phyloP scores from a whole-genome alignment of 192 early-diverging fungal genomes.

The Coemansia sp. region DNA sequence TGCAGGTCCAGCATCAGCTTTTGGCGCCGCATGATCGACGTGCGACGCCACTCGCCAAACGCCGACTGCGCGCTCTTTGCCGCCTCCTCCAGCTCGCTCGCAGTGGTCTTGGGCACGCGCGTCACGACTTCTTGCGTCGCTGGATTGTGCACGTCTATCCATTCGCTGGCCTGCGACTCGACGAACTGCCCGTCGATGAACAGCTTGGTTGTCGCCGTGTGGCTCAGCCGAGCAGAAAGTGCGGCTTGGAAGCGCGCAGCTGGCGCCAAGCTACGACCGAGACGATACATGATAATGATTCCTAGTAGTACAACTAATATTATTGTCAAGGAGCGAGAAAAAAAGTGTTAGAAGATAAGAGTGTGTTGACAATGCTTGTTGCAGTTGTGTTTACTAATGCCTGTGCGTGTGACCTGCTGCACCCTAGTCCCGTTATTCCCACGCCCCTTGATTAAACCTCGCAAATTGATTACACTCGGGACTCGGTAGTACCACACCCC shows the following conservation, averaged over 20 bases:
- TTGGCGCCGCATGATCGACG: conserved; percentile 81
- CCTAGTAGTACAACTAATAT: not conserved
- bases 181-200: conserved; percentile 94
- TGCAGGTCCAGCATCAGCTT: conserved; percentile 92
- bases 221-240: not conserved
- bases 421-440: not conserved
- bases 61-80: conserved; percentile 71
- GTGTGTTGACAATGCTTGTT: not conserved
- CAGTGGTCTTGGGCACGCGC: conserved; percentile 86
- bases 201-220: conserved; percentile 58
- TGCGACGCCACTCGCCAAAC: conserved; percentile 86
- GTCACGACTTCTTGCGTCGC: conserved; percentile 91
- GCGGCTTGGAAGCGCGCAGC: not conserved
- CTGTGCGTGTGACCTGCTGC: not conserved
- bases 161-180: conserved; percentile 81
- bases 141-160: conserved; percentile 91
- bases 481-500: not conserved
- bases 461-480: not conserved
- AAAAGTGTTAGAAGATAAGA: too few relatives aligned
- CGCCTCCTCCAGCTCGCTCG: conserved; percentile 79
- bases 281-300: not conserved
- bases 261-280: not conserved
- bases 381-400: too few relatives aligned
- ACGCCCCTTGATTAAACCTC: not conserved
- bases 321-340: too few relatives aligned